Evolutionary conservation across 2,329 filamentous ascomycete genomes (phyloP), one percentile per base, ranked within the genome.

Genomic region (Aurifilum marmelostoma): DNA sequence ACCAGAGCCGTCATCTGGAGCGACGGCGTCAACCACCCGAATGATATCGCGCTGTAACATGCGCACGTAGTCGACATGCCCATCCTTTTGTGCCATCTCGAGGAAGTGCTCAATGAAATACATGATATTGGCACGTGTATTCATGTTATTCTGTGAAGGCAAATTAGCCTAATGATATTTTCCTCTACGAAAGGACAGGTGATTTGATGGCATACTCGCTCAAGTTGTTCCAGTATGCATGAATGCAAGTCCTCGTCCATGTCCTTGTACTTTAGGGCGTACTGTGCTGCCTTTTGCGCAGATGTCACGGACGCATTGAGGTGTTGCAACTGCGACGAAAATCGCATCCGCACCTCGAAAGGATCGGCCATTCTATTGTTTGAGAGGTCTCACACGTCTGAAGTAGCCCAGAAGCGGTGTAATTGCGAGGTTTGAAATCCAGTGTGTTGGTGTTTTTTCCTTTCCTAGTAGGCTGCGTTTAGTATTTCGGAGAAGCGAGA

Each of bases 301-400:
- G 94, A 95, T 18, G 91, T 92, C 68, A 96, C 91, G 6, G 92
- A 95, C 16, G 96, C 96, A 78, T 94, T 97, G 71, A 99, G 89
- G 78, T 96, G 92, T 74, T 97, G 91, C 32, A 99, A 88, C 78
- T 96, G 92, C 65, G 87, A 87, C 66, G 93, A 97, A 84, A 99
- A 99, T 81, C 94, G 94, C 88, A 99, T 94, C 77, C 96, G 94
- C 75, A 98, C 95, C 84, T 98, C 96, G 80, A 99, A 99, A 7
- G 97, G 96, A 81, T 99, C 94, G 63, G 85, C 82, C 85, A 88
- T 89, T 37, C 67, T 78, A 73, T 52, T 27, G 16, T 27, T 27
- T 52, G 16, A 21, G 14, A 8, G 21, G n/a, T 52, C 29, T 3
- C 32, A 16, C 11, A 29, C 21, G 11, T 32, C 3, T 21, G 3